phyloP scores from a whole-genome alignment of 805 yeast species.

The Cyberlindnera petersonii region DNA sequence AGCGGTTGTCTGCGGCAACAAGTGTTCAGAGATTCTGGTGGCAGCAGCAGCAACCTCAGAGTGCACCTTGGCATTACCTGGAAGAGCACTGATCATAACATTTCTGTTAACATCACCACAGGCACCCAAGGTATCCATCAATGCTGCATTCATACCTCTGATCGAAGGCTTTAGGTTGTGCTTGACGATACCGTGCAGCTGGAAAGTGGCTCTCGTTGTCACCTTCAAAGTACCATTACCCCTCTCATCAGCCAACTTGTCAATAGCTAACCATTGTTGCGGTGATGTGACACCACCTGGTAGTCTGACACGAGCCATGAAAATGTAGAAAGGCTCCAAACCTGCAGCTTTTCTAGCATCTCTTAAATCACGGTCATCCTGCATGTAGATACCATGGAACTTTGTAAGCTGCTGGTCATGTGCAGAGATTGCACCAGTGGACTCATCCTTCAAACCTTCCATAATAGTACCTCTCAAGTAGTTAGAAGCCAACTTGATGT shows the following conservation, averaged over 20 bases:
- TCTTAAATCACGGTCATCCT: constrained; percentile 94
- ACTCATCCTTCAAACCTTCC: constrained; percentile 73
- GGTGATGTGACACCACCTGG: constrained; percentile 93
- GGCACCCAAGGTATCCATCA: constrained; percentile 94
- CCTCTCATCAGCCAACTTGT: constrained; percentile 70
- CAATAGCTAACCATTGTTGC: constrained; percentile 82
- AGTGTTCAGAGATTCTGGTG: constrained; percentile 65
- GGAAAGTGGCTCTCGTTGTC: constrained; percentile 96
- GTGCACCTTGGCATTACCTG: constrained; percentile 79
- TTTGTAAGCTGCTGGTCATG: constrained; percentile 91
- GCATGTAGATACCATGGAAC: constrained; percentile 98
- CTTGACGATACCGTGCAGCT: constrained; percentile 91
- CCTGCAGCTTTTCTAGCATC: constrained; percentile 92
- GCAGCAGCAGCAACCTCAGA: constrained; percentile 65
- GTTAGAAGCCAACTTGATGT: constrained; percentile 84
- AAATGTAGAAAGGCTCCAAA: constrained; percentile 91
- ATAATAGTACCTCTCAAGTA: constrained; percentile 90
- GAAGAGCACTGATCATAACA: constrained; percentile 89
- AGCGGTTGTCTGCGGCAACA: constrained; percentile 89
- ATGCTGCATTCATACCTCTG: constrained; percentile 85
- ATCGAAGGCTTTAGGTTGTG: constrained; percentile 85
- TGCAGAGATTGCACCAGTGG: constrained; percentile 90
- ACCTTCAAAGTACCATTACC: constrained; percentile 93
- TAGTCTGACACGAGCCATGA: constrained; percentile 92
- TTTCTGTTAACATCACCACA: constrained; percentile 98